Percentiles rank a stretch among this genome's conserved stretches.
phyloP scores from a whole-genome alignment of 2,329 filamentous ascomycete genomes.

The Sporothrix sp. region DNA sequence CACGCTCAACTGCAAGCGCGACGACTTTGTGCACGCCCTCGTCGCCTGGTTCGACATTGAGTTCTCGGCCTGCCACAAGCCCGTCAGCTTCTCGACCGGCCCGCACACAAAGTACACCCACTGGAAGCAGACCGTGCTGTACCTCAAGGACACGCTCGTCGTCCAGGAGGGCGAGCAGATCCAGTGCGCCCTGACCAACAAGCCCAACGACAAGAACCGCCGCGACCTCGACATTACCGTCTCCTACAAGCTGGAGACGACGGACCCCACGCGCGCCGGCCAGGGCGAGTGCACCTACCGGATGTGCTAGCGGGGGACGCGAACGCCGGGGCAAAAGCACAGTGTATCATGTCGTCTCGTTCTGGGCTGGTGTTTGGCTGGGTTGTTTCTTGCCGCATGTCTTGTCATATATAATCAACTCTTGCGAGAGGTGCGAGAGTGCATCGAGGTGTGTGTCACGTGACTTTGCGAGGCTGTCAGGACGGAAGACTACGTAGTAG shows the following conservation, averaged over 20 bases:
- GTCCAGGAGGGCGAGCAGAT: constrained; percentile 81
- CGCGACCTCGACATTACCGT: constrained; percentile 90
- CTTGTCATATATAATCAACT: background rate
- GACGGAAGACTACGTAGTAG: too few relatives aligned
- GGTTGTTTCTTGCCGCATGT: background rate
- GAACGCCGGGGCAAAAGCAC: background rate
- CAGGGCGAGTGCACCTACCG: constrained; percentile 71
- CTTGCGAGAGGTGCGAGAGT: too few relatives aligned
- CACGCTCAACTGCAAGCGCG: constrained; percentile 64
- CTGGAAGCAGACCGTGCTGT: constrained; percentile 99
- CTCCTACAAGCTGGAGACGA: constrained; percentile 68
- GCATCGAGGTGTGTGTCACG: too few relatives aligned
- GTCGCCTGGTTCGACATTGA: constrained; percentile 99
- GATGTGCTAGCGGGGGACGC: constrained; percentile 46
- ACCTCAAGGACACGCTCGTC: constrained; percentile 85
- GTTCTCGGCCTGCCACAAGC: constrained; percentile 96
- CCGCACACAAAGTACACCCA: constrained; percentile 99
- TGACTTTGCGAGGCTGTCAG: background rate
- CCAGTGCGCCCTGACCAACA: constrained; percentile 63
- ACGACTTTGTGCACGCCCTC: constrained; percentile 91
- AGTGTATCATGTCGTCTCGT: background rate
- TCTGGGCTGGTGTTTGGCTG: constrained; percentile 3
- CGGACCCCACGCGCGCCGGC: constrained; percentile 59
- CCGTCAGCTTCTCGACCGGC: constrained; percentile 90
- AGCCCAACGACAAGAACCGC: constrained; percentile 87